These are phyloP conservation scores for Capniomyces stellatus DNA, from an alignment of 371 early-diverging fungal genomes.

Conservation along the genomic window DNA sequence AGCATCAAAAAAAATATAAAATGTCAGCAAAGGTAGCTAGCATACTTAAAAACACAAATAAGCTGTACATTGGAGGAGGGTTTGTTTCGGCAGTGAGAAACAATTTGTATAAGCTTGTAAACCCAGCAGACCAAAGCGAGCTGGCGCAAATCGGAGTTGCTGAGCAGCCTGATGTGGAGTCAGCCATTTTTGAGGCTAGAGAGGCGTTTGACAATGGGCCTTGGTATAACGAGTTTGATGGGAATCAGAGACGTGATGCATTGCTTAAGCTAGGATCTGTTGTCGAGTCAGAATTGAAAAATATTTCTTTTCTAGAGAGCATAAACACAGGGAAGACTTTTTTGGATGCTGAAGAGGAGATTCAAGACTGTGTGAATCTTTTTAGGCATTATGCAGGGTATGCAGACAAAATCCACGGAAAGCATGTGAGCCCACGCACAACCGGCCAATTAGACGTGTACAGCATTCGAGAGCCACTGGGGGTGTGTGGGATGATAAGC, in stretches of 20 bases:
- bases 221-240: conserved; percentile 42
- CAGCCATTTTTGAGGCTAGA: conserved; percentile 53
- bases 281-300: conserved; percentile 38
- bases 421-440: conserved; percentile 21
- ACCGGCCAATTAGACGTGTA: conserved; percentile 30
- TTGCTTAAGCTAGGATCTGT: conserved; percentile 50
- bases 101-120: conserved; percentile 22
- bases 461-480: conserved; percentile 57
- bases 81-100: conserved; percentile 10
- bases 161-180: conserved; percentile 45
- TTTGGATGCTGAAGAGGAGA: conserved; percentile 36
- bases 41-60: conserved; percentile 4
- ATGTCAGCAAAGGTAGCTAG: too few relatives aligned
- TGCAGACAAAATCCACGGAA: conserved; percentile 57
- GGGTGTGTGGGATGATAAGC: conserved; percentile 62
- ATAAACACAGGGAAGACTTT: conserved; percentile 74
- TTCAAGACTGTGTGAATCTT: conserved; percentile 39
- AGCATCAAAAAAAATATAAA: too few relatives aligned
- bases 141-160: conserved; percentile 55
- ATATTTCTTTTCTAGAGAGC: conserved; percentile 61
- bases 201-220: conserved; percentile 38
- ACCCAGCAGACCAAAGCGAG: conserved; percentile 50
- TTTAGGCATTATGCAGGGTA: conserved; percentile 66
- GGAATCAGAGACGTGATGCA: conserved; percentile 42
- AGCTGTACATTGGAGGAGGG: conserved; percentile 15